Evolutionary conservation across 2,329 filamentous ascomycete genomes (phyloP), one percentile per base, ranked within the genome.

Genomic region (Xylaria sp.): DNA sequence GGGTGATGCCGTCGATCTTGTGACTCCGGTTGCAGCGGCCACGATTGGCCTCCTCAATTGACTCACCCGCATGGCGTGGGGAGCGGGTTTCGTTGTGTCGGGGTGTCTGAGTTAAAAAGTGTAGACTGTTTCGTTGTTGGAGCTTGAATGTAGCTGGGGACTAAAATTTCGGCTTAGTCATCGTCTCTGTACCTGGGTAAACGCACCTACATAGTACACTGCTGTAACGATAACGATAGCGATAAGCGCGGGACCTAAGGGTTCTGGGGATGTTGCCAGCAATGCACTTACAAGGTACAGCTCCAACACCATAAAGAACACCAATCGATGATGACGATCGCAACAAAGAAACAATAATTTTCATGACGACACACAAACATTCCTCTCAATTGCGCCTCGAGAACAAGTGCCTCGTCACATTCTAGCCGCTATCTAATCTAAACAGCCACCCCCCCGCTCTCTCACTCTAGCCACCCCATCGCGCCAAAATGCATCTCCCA

Each of bases 41-140:
- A 79, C 78, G 72, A 83, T 68, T 51, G 81, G 81, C 77, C 80
- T 79, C 75, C 81, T 81, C 75, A 83, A 80, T 78, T 82, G 81
- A 74, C 79, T 76, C 71, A 83, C 78, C 72, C 82, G 77, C 82
- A 84, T 84, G 68, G 68, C 68, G 73, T 58, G 59, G 60, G 61
- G 65, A 19, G 27, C 50, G 71, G 56, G 60, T 65, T 63, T 72
- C 42, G 64, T 39, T 42, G 70, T 57, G 55, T 60, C n/a, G 53
- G 42, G 51, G n/a, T 21, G 36, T 55, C 32, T 50, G 19, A 39
- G 5, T 30, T n/a, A 3, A 56, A 27, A 1, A 12, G 14, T 4
- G 21, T 36, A 66, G 32, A 51, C 36, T 58, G 24, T 58, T 61
- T 14, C 4, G 65, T 64, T 4, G 61, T 64, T 42, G 45, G 27